These are phyloP conservation scores for Theileria orientalis DNA, from an alignment of 169 alveolate genomes.

Conservation along the genomic window DNA sequence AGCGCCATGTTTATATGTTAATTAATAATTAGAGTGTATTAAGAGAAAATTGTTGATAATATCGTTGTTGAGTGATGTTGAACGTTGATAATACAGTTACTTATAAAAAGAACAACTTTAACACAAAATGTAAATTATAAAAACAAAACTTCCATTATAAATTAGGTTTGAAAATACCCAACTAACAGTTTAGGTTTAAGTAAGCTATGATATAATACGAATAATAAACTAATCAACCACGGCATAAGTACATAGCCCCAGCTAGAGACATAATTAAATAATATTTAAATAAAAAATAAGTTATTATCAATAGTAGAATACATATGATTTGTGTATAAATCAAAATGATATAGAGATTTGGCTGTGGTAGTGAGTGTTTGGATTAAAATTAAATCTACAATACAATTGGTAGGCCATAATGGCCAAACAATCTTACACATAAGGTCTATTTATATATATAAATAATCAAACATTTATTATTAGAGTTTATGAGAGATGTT, in stretches of 20 bases:
- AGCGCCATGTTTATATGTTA: constrained; percentile 38
- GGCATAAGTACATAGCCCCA: constrained; percentile 6
- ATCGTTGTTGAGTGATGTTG: not conserved
- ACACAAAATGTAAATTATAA: not conserved
- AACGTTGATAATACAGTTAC: not conserved
- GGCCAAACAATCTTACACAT: not conserved
- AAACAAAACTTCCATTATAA: constrained; percentile 5
- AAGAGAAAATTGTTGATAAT: not conserved
- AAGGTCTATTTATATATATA: not conserved
- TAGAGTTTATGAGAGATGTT: too few species aligned
- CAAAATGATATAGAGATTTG: not conserved
- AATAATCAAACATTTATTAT: too few species aligned
- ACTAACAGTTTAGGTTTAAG: not conserved
- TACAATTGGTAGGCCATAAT: not conserved
- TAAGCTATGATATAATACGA: not conserved
- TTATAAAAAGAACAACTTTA: not conserved
- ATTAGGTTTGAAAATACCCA: not conserved
- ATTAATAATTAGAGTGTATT: not conserved
- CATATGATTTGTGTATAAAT: not conserved
- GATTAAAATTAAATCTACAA: not conserved
- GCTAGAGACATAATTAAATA: constrained; percentile 8
- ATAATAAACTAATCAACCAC: not conserved
- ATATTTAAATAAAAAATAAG: not conserved
- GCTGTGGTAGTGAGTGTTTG: too few species aligned
- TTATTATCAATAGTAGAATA: not conserved